A percentile compares a stretch with the other conserved stretches of the same genome.
These are phyloP conservation scores for Colletotrichum falcatum DNA, from an alignment of 2,329 filamentous ascomycete species.

Conservation along the genomic window DNA sequence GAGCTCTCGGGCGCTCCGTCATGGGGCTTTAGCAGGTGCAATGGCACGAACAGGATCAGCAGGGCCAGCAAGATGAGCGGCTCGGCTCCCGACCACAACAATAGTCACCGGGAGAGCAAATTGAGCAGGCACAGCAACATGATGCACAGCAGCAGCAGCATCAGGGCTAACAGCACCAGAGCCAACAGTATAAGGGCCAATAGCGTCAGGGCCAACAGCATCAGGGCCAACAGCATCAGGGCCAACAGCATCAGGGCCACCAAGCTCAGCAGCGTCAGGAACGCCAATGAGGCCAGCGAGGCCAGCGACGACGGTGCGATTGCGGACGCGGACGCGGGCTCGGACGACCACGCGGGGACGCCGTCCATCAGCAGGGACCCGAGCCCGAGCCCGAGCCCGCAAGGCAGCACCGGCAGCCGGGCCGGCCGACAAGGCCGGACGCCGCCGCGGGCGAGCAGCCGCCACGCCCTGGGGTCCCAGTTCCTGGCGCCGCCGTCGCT, in stretches of 20 bases:
- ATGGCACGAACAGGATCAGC: background rate
- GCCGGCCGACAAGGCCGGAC: slow-evolving; percentile 3
- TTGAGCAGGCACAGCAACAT: background rate
- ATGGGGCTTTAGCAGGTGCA: background rate
- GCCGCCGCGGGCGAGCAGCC: slow-evolving; percentile 22
- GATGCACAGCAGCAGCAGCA: no score
- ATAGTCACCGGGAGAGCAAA: background rate
- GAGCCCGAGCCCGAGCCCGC: background rate
- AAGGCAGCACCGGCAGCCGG: background rate
- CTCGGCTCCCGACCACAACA: background rate
- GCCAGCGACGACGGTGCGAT: background rate
- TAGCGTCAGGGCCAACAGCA: no score
- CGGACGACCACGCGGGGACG: background rate
- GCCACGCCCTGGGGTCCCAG: slow-evolving; percentile 21
- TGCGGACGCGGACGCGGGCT: no score
- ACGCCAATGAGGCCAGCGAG: background rate
- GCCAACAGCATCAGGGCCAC: background rate
- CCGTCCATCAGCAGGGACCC: background rate
- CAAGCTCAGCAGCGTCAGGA: slow-evolving; percentile 6
- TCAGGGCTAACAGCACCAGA: no score
- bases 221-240: background rate
- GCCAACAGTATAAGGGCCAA: no score
- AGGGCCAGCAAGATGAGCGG: background rate
- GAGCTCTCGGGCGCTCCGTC: slow-evolving; percentile 5
- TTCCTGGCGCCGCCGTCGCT: slow-evolving; percentile 28